These are phyloP conservation scores for Fusarium sp. DNA, from an alignment of 2,329 filamentous ascomycete species.

Conservation along the genomic window DNA sequence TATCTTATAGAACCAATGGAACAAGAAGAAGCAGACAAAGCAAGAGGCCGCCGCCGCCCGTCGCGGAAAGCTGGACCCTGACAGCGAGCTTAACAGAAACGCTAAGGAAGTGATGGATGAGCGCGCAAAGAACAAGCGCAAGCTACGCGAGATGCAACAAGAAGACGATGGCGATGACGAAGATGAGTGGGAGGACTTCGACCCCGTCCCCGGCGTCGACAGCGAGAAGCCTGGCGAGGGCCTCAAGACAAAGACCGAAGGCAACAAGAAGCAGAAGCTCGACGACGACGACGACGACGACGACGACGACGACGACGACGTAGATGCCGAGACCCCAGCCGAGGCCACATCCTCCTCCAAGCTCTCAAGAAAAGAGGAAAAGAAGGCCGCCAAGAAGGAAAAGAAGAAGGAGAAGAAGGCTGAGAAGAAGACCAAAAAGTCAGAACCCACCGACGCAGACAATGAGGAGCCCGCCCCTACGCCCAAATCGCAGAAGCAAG, in stretches of 20 bases:
- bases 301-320: slow-evolving; percentile 41
- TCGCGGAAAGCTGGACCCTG: slow-evolving; percentile 88
- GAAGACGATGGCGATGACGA: slow-evolving; percentile 55
- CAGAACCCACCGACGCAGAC: slow-evolving; percentile 47
- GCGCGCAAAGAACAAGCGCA: slow-evolving; percentile 76
- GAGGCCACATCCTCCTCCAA: slow-evolving; percentile 57
- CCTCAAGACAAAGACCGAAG: slow-evolving; percentile 59
- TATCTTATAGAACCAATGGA: slow-evolving; percentile 79
- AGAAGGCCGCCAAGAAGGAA: slow-evolving; percentile 58
- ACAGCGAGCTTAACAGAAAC: slow-evolving; percentile 78
- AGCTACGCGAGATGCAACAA: slow-evolving; percentile 70
- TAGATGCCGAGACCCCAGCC: slow-evolving; percentile 46
- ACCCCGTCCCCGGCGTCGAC: slow-evolving; percentile 62
- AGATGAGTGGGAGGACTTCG: slow-evolving; percentile 55
- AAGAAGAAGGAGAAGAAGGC: slow-evolving; percentile 55
- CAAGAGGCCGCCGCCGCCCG: slow-evolving; percentile 83
- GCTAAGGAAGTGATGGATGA: slow-evolving; percentile 95
- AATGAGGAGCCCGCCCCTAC: slow-evolving; percentile 37
- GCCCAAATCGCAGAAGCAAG: slow-evolving; percentile 40
- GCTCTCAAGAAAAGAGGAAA: slow-evolving; percentile 62
- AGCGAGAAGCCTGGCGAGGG: slow-evolving; percentile 70
- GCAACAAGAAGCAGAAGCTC: slow-evolving; percentile 65
- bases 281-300: slow-evolving; percentile 43
- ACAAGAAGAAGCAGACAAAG: slow-evolving; percentile 93
- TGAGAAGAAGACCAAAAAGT: slow-evolving; percentile 54